Evolutionary conservation across 768 basidiomycete genomes (phyloP).

Genomic region (Pisolithus orientalis): DNA sequence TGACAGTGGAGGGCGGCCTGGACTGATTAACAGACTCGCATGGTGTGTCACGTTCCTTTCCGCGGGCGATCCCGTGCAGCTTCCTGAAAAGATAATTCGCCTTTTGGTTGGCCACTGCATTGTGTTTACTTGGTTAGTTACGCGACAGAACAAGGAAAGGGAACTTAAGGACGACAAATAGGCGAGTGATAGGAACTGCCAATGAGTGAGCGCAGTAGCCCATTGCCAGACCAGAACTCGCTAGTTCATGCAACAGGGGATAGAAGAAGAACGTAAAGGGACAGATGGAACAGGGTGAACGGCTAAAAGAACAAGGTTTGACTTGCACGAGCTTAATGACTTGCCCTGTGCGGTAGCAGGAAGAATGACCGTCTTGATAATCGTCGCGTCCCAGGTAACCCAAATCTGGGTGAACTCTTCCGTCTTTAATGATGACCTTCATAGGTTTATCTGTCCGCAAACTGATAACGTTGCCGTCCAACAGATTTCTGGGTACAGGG

Average conservation of each 20-base stretch:
- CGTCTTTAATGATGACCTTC: constrained; percentile 52
- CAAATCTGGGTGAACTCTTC: constrained; percentile 59
- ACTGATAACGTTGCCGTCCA: constrained; percentile 16
- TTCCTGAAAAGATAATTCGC: constrained; percentile 60
- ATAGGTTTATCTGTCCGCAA: constrained; percentile 51
- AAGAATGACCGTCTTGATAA: constrained; percentile 48
- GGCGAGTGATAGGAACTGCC: neutral
- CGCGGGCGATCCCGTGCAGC: constrained; percentile 57
- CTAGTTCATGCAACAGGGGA: neutral
- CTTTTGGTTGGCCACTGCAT: constrained; percentile 69
- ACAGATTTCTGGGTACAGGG: constrained; percentile 14
- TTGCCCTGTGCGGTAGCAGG: constrained; percentile 84
- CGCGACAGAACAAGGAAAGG: constrained; percentile 2
- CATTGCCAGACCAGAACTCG: constrained; percentile 4
- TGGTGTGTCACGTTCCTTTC: constrained; percentile 37
- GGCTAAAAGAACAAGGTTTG: neutral
- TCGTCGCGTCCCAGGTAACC: constrained; percentile 76
- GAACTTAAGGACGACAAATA: neutral
- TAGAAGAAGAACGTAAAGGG: neutral
- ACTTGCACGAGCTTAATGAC: neutral
- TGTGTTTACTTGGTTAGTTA: neutral
- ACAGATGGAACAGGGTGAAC: constrained; percentile 9
- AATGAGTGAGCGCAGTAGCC: no score
- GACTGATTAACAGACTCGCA: constrained; percentile 63
- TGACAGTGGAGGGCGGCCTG: no score